Conservation (phyloP, 306 rosid genomes). For the Castanea mollissima region DNA sequence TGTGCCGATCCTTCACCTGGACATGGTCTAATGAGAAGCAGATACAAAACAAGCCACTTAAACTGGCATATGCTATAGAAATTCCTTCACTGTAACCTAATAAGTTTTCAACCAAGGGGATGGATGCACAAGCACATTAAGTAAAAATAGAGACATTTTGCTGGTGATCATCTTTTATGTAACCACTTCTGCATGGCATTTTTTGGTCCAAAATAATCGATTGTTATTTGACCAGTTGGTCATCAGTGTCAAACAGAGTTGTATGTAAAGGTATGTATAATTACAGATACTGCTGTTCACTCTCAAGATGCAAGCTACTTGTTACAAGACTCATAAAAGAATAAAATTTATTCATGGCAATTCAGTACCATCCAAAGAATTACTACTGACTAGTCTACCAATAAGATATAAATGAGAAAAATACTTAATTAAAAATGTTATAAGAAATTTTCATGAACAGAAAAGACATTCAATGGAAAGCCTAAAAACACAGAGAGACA, state of each 20-base stretch:
- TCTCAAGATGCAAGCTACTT: background rate
- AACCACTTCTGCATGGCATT: background rate
- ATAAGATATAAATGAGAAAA: background rate
- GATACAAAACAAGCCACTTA: slow-evolving; percentile 12
- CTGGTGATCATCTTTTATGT: background rate
- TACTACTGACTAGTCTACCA: background rate
- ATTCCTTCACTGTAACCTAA: background rate
- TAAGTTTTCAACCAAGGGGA: background rate
- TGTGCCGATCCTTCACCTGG: slow-evolving; percentile 95
- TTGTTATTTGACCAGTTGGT: background rate
- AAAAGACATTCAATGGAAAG: background rate
- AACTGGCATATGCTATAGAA: background rate
- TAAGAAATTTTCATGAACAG: background rate
- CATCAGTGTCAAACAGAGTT: background rate
- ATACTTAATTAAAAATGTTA: background rate
- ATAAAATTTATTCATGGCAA: background rate
- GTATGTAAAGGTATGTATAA: background rate
- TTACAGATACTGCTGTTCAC: background rate
- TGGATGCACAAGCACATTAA: background rate
- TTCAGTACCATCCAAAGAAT: background rate
- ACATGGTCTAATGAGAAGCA: slow-evolving; percentile 20
- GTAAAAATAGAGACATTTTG: background rate
- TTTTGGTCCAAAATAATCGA: background rate
- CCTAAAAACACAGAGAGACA: background rate
- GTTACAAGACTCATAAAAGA: background rate